Base-by-base conservation (phyloP, 83 land plant species). In the Picea abies region DNA sequence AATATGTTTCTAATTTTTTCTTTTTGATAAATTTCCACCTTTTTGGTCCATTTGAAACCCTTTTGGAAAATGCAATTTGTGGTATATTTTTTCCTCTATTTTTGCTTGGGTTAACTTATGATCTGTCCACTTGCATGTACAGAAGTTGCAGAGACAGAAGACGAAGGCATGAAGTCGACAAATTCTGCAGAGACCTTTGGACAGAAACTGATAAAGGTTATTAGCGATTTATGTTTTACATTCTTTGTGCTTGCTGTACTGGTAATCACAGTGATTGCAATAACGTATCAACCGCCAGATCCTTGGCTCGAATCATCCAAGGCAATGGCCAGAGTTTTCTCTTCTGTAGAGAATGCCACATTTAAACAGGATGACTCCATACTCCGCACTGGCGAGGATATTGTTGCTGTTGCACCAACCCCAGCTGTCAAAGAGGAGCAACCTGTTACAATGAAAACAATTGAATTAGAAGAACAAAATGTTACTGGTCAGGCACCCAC, bases 211-310 rank as follows among this genome's bases (percentile, higher is more conserved):
- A 80, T 93, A 26, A 91, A 90, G 83, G 82, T 86, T 17, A 82
- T 89, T 37, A 86, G 86, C 86, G 94, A 95, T 84, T 85, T 89
- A 44, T 95, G 94, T 79, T 97, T 97, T 93, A 90, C 90, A 37
- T 67, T 90, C 61, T 97, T 97, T 80, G 96, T 97, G 32, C 77
- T 95, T 81, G 70, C 84, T 35, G 95, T 95, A 17, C 87, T 97
- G 69, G 67, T 89, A 72, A 88, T 95, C 84, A 93, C 96, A 52
- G 93, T 94, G 58, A 86, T 95, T 73, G 93, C 98, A 44, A 86
- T 97, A 85, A 91, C 93, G 19, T 97, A 97, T 87, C 92, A 95
- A 72, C 94, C 98, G 12, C 98, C 96, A 67, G 96, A 97, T 81
- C 99, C 98, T 41, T 97, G 99, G 99, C 92, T 94, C 23, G 87